phyloP scores from a whole-genome alignment of 768 basidiomycete genomes.

The Podaxis sp. region DNA sequence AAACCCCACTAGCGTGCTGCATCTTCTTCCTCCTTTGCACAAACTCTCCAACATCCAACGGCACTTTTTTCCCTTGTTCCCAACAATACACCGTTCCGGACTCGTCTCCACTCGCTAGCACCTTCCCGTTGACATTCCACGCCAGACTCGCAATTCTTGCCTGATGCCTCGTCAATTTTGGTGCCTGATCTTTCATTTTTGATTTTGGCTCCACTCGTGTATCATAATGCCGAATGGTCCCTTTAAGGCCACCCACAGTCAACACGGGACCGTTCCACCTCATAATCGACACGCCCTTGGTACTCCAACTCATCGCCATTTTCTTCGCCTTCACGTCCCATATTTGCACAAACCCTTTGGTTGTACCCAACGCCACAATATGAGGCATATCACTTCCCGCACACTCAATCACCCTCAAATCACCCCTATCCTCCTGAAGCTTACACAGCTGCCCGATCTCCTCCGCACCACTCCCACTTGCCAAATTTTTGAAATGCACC shows the following conservation, averaged over 20 bases:
- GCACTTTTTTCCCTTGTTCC: slow-evolving; percentile 57
- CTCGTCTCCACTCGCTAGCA: slow-evolving; percentile 77
- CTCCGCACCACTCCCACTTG: slow-evolving; percentile 28
- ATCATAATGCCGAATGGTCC: slow-evolving; percentile 72
- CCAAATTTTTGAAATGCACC: slow-evolving; percentile 50
- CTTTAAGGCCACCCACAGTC: slow-evolving; percentile 17
- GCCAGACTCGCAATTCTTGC: slow-evolving; percentile 61
- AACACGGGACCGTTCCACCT: slow-evolving; percentile 56
- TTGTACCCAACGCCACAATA: slow-evolving; percentile 60
- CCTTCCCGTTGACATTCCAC: slow-evolving; percentile 66
- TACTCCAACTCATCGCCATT: slow-evolving; percentile 48
- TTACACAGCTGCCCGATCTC: slow-evolving; percentile 54
- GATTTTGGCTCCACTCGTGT: slow-evolving; percentile 52
- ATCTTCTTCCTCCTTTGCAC: slow-evolving; percentile 60
- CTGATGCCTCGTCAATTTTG: slow-evolving; percentile 67
- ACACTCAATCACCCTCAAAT: slow-evolving; percentile 43
- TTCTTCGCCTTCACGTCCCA: slow-evolving; percentile 21
- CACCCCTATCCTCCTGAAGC: slow-evolving; percentile 44
- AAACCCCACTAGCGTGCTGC: slow-evolving; percentile 54
- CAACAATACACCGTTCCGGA: slow-evolving; percentile 76
- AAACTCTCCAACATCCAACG: slow-evolving; percentile 56
- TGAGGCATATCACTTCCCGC: slow-evolving; percentile 33
- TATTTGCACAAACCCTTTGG: slow-evolving; percentile 64
- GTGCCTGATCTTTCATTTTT: slow-evolving; percentile 60
- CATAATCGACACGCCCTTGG: slow-evolving; percentile 61